Percentiles rank a stretch among this genome's conserved stretches.
Conservation (phyloP, 2,329 filamentous ascomycete genomes). For the Didymella exigua region DNA sequence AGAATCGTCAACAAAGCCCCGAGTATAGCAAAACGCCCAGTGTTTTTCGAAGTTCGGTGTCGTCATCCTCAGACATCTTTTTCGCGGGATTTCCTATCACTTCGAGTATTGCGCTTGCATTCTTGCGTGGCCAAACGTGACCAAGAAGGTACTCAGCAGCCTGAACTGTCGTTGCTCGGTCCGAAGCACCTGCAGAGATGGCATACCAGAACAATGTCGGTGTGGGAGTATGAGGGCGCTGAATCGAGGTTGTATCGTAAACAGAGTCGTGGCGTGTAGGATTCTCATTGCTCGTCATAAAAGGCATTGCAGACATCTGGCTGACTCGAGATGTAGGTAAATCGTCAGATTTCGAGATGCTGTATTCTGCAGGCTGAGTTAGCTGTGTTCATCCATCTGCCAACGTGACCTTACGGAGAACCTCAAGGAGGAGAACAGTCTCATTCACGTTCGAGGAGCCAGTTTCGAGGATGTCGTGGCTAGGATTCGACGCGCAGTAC, state of each 20-base stretch:
- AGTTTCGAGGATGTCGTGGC: conserved; percentile 15
- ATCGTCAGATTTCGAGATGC: background rate
- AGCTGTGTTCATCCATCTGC: background rate
- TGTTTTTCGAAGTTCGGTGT: conserved; percentile 15
- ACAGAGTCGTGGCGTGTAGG: conserved; percentile 16
- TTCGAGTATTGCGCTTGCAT: conserved; percentile 22
- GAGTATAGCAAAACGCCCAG: conserved; percentile 22
- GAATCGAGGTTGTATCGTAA: background rate
- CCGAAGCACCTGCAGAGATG: conserved; percentile 21
- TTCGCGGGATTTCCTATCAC: conserved; percentile 25
- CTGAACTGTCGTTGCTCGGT: conserved; percentile 11
- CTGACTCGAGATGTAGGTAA: background rate
- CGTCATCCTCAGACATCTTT: conserved; percentile 13
- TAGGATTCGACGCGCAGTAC: conserved; percentile 22
- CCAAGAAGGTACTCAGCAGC: conserved; percentile 20
- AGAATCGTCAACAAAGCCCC: conserved; percentile 3
- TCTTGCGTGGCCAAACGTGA: conserved; percentile 16
- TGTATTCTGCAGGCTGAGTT: background rate
- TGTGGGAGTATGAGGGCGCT: background rate
- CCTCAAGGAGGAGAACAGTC: conserved; percentile 8
- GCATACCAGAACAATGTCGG: conserved; percentile 21
- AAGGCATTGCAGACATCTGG: conserved; percentile 7
- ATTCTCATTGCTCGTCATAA: background rate
- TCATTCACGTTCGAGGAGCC: background rate
- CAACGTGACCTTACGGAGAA: conserved; percentile 17